Base-by-base conservation (phyloP, 495 filamentous ascomycete species). In the Tuber brumale region DNA sequence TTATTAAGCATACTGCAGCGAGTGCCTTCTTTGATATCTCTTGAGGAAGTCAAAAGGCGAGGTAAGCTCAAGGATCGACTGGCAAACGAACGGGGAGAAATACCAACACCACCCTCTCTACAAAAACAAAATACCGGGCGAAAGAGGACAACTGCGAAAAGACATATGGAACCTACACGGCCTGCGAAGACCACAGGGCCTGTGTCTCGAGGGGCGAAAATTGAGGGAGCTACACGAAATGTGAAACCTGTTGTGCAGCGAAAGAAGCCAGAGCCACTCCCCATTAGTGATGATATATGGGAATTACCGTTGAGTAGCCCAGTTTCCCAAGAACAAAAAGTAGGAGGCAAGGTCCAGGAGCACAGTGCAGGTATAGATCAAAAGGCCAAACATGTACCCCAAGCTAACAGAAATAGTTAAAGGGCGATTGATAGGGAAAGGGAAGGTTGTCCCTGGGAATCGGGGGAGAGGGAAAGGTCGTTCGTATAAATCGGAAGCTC, bases 21-120 rank as follows among this genome's bases (percentile, higher is more conserved):
- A 19, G 31, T 66, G 8, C 57, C 57, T 66, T 31, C 57, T 5
- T 66, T 66, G 57, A 18, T 66, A 66, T 19, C 57, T 14, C 57
- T 66, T 35, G 57, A 35, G 57, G 27, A 66, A 18, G 31, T 66
- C 14, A 66, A 66, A 35, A 66, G 14, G 27, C 57, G 57, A 31
- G 57, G 57, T 3, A 66, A 66, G 57, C 57, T 66, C 27, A 66
- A 66, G 57, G 57, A 66, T 66, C 27, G 57, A 66, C 57, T 66
- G 27, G 57, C 57, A 31, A 66, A 66, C 16, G 57, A 66, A 35
- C 57, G 27, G 27, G 57, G 57, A 66, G 57, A 66, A 66, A 35
- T 66, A 6, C 57, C 57, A 35, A 19, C 57, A 66, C 57, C 57
- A 66, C 57, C 57, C 57, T 66, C 57, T 35, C 57, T 35, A 5